Evolutionary conservation across 257 asterid genomes (phyloP), one percentile per base, ranked within the genome.

Genomic region (Penstemon barbatus): DNA sequence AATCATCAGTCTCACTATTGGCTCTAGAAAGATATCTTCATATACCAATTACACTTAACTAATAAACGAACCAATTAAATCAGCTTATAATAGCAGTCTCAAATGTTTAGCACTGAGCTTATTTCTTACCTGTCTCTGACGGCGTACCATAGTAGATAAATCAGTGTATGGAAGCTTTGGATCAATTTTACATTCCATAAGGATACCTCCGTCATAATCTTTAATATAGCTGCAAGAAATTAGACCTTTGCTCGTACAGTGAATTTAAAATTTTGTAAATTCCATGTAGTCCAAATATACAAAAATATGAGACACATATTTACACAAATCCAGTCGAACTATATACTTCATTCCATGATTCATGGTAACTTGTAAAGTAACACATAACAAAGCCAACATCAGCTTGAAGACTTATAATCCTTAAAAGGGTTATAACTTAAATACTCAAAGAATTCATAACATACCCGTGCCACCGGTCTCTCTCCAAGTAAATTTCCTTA

Each of bases 131-230:
- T 80, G 96, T 70, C 97, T 91, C 76, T 94, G 99, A 72, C 92
- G 87, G 70, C 97, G 95, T 78, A 94, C 84, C 99, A 94, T 94
- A 52, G 96, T 86, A 69, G 99, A 94, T 83, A 94, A 79, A 86
- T 94, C 93, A 59, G 97, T 94, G 63, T 89, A 94, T 2, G 99
- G 99, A 80, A 94, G 95, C 81, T 94, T 94, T 10, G 97, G 99
- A 72, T 94, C 96, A 53, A 94, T 94, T 78, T 79, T 90, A 82
- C 99, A 94, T 80, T 94, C 99, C 99, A 94, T 94, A 74, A 94
- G 99, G 75, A 91, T 83, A 58, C 97, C 99, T 53, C 99, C 99
- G 57, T 94, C 99, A 52, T 94, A 94, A 76, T 94, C 99, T 81
- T 94, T 94, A 59, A 94, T 94, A 68, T 85, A 91, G 63, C 99